Conservation (phyloP, 306 rosid species). For the Macrotyloma uniflorum region DNA sequence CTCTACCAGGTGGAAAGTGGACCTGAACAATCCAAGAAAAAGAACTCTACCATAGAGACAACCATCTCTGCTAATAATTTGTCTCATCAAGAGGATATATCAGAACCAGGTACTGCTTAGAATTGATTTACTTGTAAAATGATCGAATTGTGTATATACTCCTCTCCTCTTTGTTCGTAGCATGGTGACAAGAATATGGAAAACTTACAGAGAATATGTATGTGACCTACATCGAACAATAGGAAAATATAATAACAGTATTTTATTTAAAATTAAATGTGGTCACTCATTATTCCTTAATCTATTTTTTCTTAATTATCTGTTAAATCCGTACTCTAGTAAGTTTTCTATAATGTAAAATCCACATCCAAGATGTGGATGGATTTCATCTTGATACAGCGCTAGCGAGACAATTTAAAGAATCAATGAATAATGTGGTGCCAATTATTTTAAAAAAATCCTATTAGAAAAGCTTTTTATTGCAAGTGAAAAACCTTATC, state of each 20-base stretch:
- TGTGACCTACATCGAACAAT: neutral
- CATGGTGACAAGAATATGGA: slow-evolving; percentile 9
- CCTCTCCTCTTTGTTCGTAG: neutral
- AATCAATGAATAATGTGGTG: slow-evolving; percentile 12
- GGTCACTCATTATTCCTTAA: neutral
- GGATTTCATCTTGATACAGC: neutral
- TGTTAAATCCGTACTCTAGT: neutral
- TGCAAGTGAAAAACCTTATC: slow-evolving; percentile 10
- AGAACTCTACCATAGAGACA: slow-evolving; percentile 41
- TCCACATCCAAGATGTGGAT: slow-evolving; percentile 6
- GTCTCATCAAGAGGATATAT: slow-evolving; percentile 44
- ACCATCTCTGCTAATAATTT: slow-evolving; percentile 30
- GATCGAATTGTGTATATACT: slow-evolving; percentile 3
- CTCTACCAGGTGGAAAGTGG: slow-evolving; percentile 53
- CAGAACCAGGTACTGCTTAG: slow-evolving; percentile 62
- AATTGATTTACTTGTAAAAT: slow-evolving; percentile 14
- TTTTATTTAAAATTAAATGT: slow-evolving; percentile 9
- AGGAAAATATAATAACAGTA: neutral
- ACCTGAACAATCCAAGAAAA: slow-evolving; percentile 43
- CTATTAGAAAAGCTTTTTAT: slow-evolving; percentile 11
- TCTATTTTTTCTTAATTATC: neutral
- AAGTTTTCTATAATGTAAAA: neutral
- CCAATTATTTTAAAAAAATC: slow-evolving; percentile 3
- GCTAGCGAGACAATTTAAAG: neutral
- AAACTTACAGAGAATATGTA: neutral